phyloP scores from a whole-genome alignment of 78 protist genomes.

The Dictyostelium discoideum region dicty_2.7 NC_007088.5:5627001-5627500 shows the following conservation, averaged over 20 bases:
- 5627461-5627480: constrained; percentile 87
- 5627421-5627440: constrained; percentile 94
- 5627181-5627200: not conserved
- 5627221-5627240: too few species aligned
- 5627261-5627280: too few species aligned
- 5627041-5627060: not conserved
- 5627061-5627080: constrained; percentile 7
- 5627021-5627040: not conserved
- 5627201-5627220: too few species aligned
- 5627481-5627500: constrained; percentile 74
- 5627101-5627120: not conserved
- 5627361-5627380: constrained; percentile 92
- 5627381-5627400: constrained; percentile 97
- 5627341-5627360: not conserved
- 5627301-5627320: not conserved
- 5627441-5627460: constrained; percentile 97
- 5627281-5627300: not conserved
- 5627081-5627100: not conserved
- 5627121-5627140: not conserved
- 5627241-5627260: too few species aligned
- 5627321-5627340: not conserved
- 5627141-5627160: not conserved
- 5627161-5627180: not conserved
- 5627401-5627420: constrained; percentile 92
- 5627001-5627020: not conserved